Percentiles rank a stretch among this genome's conserved stretches.
phyloP scores from a whole-genome alignment of 306 rosid genomes.

The Canavalia ensiformis region DNA sequence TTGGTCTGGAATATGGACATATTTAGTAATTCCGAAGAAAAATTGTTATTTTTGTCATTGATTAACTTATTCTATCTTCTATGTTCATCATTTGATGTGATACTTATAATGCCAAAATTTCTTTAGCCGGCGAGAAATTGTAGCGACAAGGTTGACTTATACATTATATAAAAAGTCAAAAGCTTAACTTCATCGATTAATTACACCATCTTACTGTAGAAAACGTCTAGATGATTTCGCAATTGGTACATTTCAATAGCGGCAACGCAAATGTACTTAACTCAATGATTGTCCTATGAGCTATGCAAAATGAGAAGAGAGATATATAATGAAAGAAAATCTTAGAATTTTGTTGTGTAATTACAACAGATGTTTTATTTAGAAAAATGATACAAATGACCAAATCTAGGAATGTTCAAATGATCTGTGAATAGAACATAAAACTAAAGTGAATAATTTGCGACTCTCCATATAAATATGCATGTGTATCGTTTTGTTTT shows the following conservation, averaged over 20 bases:
- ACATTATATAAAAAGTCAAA: conserved; percentile 41
- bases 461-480: conserved; percentile 21
- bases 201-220: conserved; percentile 20
- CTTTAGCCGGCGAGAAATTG: conserved; percentile 46
- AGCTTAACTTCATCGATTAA: conserved; percentile 18
- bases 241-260: conserved; percentile 27
- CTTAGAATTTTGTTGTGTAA: conserved; percentile 27
- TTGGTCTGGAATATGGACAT: conserved; percentile 33
- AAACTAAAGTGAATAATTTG: conserved; percentile 2
- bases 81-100: conserved; percentile 50
- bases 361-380: conserved; percentile 36
- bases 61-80: conserved; percentile 35
- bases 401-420: conserved; percentile 29
- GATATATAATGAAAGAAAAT: conserved; percentile 11
- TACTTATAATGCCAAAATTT: conserved; percentile 37
- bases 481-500: conserved; percentile 42
- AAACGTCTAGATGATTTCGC: conserved; percentile 28
- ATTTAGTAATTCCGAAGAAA: conserved; percentile 17
- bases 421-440: conserved; percentile 24
- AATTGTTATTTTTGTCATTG: conserved; percentile 31
- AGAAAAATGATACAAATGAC: conserved; percentile 11
- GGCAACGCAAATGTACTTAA: conserved; percentile 8
- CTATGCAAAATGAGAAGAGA: not conserved
- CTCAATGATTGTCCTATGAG: not conserved
- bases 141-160: conserved; percentile 56